These are phyloP conservation scores for Candida manassasensis DNA, from an alignment of 805 yeast species.

Conservation along the genomic window DNA sequence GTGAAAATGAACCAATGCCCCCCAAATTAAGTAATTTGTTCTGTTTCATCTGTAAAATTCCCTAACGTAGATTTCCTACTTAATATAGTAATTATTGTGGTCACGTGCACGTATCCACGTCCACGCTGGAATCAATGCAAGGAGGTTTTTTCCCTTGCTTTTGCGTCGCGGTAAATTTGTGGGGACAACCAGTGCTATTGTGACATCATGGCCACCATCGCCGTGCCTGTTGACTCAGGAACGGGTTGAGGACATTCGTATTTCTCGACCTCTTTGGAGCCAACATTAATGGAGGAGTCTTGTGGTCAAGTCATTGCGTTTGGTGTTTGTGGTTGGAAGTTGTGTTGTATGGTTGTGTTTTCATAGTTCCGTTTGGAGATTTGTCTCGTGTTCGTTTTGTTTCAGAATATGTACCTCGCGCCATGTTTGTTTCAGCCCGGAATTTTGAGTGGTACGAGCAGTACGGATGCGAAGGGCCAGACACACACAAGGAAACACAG, in stretches of 20 bases:
- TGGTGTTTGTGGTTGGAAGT: too few relatives aligned
- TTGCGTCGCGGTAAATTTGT: not conserved
- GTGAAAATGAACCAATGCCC: too few relatives aligned
- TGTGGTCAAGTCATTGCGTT: too few relatives aligned
- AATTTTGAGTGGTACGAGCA: too few relatives aligned
- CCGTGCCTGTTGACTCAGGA: not conserved
- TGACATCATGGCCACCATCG: not conserved
- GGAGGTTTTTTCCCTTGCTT: too few relatives aligned
- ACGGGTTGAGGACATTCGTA: not conserved
- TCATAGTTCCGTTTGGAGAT: too few relatives aligned
- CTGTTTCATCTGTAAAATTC: not conserved
- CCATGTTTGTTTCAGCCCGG: too few relatives aligned
- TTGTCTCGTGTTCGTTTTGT: too few relatives aligned
- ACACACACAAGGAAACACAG: too few relatives aligned
- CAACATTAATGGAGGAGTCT: not conserved
- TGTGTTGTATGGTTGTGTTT: too few relatives aligned
- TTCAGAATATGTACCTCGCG: too few relatives aligned
- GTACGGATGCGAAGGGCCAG: too few relatives aligned
- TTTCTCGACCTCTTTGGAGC: not conserved
- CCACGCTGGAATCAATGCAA: not conserved
- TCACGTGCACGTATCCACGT: not conserved
- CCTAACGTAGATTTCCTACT: not conserved
- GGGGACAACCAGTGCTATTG: conserved; percentile 1
- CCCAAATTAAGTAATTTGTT: not conserved
- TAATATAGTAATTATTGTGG: not conserved